Conservation (phyloP, 106 monocot genomes). For the Acorus calamus region DNA sequence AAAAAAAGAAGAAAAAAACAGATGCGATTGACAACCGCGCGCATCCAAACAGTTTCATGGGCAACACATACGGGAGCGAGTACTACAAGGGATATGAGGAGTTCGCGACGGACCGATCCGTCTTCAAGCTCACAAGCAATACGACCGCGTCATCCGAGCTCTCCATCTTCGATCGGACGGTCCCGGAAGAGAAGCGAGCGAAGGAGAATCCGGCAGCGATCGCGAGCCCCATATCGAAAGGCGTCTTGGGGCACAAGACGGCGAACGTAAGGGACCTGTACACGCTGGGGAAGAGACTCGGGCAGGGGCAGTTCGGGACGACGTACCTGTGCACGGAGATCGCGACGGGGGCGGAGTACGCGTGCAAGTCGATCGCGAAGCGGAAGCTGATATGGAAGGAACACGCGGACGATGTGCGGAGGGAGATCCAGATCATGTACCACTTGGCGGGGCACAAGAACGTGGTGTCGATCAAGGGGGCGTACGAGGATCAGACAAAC, state of each 20-base stretch:
- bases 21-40: too few species aligned
- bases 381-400: constrained; percentile 61
- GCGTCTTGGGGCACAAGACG: constrained; percentile 61
- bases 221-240: too few species aligned
- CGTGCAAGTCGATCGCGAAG: constrained; percentile 89
- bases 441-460: constrained; percentile 61
- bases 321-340: constrained; percentile 62
- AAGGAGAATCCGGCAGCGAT: too few species aligned
- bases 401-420: constrained; percentile 58
- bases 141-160: too few species aligned
- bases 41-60: too few species aligned
- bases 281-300: constrained; percentile 61
- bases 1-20: too few species aligned
- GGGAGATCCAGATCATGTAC: constrained; percentile 75
- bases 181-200: too few species aligned
- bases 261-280: constrained; percentile 65
- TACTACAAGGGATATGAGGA: constrained; percentile 1
- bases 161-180: too few species aligned
- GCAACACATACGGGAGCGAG: constrained; percentile 45
- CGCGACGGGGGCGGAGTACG: constrained; percentile 40
- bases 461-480: constrained; percentile 67
- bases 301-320: constrained; percentile 75
- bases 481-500: constrained; percentile 56
- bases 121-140: too few species aligned
- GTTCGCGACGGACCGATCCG: background rate